A percentile compares a stretch with the other conserved stretches of the same genome.
Conservation (phyloP, 352 stramenopile genomes). For the Albugo candida region DNA sequence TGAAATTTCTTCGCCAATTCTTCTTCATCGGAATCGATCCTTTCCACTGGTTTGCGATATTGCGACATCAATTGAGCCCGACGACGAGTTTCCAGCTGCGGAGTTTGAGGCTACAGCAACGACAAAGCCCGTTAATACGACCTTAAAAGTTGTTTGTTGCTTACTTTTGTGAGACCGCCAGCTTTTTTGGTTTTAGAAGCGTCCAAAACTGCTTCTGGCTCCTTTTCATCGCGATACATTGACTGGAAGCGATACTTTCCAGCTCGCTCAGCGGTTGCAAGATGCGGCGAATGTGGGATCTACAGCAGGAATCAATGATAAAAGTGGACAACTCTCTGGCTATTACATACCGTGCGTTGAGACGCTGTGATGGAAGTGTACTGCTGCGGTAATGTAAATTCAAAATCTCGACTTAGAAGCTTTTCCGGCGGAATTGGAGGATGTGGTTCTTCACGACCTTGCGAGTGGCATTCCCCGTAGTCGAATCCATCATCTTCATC, state of each 20-base stretch:
- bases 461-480: too few species aligned
- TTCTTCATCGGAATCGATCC: constrained; percentile 46
- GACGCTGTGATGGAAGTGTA: background rate
- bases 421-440: constrained; percentile 12
- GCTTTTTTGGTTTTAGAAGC: background rate
- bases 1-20: constrained; percentile 67
- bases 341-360: background rate
- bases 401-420: constrained; percentile 13
- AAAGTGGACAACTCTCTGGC: background rate
- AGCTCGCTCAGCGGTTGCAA: constrained; percentile 12
- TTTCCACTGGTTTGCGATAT: constrained; percentile 30
- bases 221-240: too few species aligned
- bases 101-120: constrained; percentile 25
- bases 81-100: constrained; percentile 40
- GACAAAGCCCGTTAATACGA: background rate
- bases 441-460: background rate
- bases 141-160: background rate
- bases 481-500: too few species aligned
- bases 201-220: too few species aligned
- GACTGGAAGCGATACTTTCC: background rate
- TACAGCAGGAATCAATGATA: constrained; percentile 1
- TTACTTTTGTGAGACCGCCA: background rate
- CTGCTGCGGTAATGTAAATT: constrained; percentile 1
- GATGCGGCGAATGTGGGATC: constrained; percentile 12
- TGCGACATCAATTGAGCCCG: constrained; percentile 22